These are phyloP conservation scores for Kurtzmaniella quercitrusa DNA, from an alignment of 1,139 yeast genomes.

Conservation along the genomic window DNA sequence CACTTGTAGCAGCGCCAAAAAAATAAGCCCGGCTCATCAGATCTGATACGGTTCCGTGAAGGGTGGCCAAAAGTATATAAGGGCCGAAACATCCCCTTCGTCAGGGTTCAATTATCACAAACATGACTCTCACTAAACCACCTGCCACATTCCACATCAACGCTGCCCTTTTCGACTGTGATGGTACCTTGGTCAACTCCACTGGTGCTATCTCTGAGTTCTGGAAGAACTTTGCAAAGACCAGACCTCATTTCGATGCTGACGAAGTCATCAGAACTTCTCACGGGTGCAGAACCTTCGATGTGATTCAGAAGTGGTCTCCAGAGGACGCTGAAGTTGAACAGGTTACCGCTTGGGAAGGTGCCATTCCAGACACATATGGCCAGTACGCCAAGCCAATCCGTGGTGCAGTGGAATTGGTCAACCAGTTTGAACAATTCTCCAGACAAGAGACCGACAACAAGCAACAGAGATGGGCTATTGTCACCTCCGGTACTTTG, in stretches of 20 bases:
- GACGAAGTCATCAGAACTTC: slow-evolving; percentile 67
- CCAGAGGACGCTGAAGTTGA: slow-evolving; percentile 68
- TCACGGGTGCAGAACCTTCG: slow-evolving; percentile 82
- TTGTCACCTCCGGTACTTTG: slow-evolving; percentile 79
- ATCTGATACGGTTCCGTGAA: neutral
- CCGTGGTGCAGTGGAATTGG: slow-evolving; percentile 67
- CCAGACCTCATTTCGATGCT: slow-evolving; percentile 67
- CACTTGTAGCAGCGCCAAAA: neutral
- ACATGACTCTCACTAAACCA: slow-evolving; percentile 31
- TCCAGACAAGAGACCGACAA: slow-evolving; percentile 39
- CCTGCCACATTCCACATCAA: slow-evolving; percentile 45
- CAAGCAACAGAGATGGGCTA: slow-evolving; percentile 63
- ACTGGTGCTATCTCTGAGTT: slow-evolving; percentile 79
- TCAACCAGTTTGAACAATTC: slow-evolving; percentile 46
- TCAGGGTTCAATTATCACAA: slow-evolving; percentile 1
- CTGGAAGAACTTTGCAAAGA: slow-evolving; percentile 71
- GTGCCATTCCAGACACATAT: slow-evolving; percentile 65
- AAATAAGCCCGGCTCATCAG: neutral
- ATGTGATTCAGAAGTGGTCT: slow-evolving; percentile 68
- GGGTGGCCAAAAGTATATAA: neutral
- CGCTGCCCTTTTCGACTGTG: slow-evolving; percentile 71
- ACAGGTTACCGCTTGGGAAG: slow-evolving; percentile 67
- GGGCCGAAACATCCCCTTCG: neutral
- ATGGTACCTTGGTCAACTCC: slow-evolving; percentile 80
- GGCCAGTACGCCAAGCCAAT: slow-evolving; percentile 71